These are phyloP conservation scores for Chlorella ohadii DNA, from an alignment of 139 green algal species.

Conservation along the genomic window DNA sequence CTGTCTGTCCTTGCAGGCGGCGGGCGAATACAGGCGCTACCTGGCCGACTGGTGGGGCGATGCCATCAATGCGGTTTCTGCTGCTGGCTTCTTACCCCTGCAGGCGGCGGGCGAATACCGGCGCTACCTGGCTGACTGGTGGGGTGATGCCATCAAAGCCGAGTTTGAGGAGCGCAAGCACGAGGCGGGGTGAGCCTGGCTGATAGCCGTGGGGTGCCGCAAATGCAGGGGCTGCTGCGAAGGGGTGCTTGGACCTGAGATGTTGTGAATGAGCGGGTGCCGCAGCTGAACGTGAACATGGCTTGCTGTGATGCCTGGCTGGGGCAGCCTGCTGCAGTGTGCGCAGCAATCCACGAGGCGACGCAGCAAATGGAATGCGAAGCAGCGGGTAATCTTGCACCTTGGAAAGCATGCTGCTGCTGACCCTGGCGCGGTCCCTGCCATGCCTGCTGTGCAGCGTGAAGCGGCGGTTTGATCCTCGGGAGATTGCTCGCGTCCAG, in stretches of 20 bases:
- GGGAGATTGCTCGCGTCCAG: conserved; percentile 32
- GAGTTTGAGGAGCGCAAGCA: conserved; percentile 68
- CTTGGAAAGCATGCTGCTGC: too few species aligned
- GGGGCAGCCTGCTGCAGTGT: too few species aligned
- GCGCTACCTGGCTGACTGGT: conserved; percentile 73
- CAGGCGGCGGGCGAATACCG: conserved; percentile 69
- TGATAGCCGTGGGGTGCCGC: background rate
- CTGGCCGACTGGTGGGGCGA: conserved; percentile 74
- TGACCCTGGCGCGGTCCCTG: too few species aligned
- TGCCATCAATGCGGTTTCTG: conserved; percentile 41
- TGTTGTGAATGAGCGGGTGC: too few species aligned
- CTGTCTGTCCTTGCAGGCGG: conserved; percentile 53
- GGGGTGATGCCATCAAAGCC: conserved; percentile 62
- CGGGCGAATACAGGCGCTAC: conserved; percentile 72
- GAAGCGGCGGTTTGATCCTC: conserved; percentile 51
- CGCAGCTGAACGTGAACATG: too few species aligned
- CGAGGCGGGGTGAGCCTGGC: conserved; percentile 36
- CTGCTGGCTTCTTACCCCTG: background rate
- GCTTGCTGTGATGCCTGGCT: too few species aligned
- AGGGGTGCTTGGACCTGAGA: too few species aligned
- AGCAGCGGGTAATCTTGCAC: too few species aligned
- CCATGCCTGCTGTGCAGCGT: conserved; percentile 14
- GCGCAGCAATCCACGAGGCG: too few species aligned
- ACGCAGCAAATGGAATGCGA: too few species aligned
- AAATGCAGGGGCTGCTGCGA: too few species aligned